Conservation (phyloP, 441 rosid species). For the Geranium incanum region DNA sequence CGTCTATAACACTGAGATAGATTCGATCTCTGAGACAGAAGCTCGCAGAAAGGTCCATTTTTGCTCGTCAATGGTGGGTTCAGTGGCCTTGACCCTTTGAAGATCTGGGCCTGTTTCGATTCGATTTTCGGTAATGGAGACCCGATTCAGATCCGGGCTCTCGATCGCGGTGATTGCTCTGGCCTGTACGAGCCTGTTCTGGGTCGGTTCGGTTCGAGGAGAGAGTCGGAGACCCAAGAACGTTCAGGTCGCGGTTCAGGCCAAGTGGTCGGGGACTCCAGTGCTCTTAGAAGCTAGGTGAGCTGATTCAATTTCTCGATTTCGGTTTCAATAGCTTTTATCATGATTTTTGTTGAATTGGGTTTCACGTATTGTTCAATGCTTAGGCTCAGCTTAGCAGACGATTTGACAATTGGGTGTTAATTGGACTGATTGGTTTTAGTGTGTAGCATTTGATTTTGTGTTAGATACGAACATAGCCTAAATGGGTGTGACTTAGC, state of each 20-base stretch:
- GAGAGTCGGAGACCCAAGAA: slow-evolving; percentile 76
- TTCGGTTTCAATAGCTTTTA: background rate
- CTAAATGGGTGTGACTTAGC: too few species aligned
- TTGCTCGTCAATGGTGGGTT: slow-evolving; percentile 32
- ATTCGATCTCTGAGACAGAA: background rate
- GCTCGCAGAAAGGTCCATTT: background rate
- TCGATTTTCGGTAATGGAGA: slow-evolving; percentile 31
- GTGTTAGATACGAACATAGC: background rate
- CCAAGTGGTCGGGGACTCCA: slow-evolving; percentile 97
- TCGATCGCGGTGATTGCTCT: slow-evolving; percentile 31
- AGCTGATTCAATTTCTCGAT: slow-evolving; percentile 11
- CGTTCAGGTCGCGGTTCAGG: slow-evolving; percentile 82
- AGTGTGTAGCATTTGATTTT: background rate
- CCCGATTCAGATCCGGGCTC: slow-evolving; percentile 56
- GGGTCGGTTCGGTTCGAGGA: slow-evolving; percentile 37
- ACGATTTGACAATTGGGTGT: background rate
- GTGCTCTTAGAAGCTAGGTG: slow-evolving; percentile 94
- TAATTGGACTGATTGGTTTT: background rate
- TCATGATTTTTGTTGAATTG: background rate
- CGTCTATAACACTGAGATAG: slow-evolving; percentile 5
- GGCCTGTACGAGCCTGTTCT: slow-evolving; percentile 32
- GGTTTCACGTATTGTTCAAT: background rate
- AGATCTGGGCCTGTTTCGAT: background rate
- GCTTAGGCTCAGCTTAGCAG: background rate
- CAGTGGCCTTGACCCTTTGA: background rate